Conservation (phyloP, 2,329 filamentous ascomycete species). For the Monilinia aucupariae region DNA sequence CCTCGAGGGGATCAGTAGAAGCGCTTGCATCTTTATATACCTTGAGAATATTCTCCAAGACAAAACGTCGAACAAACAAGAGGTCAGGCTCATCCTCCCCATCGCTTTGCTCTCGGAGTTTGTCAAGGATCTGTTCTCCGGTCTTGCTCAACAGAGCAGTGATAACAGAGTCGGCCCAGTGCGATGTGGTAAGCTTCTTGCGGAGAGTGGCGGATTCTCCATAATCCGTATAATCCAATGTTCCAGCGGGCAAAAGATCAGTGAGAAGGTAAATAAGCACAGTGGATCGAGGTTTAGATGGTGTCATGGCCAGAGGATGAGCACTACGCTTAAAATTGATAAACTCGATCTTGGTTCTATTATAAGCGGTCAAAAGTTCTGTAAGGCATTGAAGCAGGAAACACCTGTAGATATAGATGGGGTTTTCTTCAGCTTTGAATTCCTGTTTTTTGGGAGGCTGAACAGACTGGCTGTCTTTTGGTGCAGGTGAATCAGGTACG, state of each 20-base stretch:
- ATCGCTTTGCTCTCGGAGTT: constrained; percentile 51
- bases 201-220: constrained; percentile 71
- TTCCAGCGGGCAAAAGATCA: constrained; percentile 62
- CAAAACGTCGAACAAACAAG: constrained; percentile 88
- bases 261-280: constrained; percentile 91
- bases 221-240: constrained; percentile 61
- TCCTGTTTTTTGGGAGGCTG: constrained; percentile 64
- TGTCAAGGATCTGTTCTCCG: constrained; percentile 63
- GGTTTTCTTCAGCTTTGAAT: constrained; percentile 90
- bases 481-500: constrained; percentile 34
- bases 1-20: constrained; percentile 74
- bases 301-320: constrained; percentile 71
- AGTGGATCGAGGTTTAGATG: constrained; percentile 87
- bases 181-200: constrained; percentile 79
- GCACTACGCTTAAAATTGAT: constrained; percentile 97
- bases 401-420: constrained; percentile 93
- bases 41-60: constrained; percentile 86
- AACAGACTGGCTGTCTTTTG: constrained; percentile 24
- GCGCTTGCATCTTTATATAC: constrained; percentile 83
- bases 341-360: constrained; percentile 93
- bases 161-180: constrained; percentile 79
- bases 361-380: constrained; percentile 87
- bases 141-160: constrained; percentile 86
- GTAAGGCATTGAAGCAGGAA: constrained; percentile 89
- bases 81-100: constrained; percentile 78